Conservation (phyloP, 2,329 filamentous ascomycete genomes). For the Dactylellina cionopaga region DNA sequence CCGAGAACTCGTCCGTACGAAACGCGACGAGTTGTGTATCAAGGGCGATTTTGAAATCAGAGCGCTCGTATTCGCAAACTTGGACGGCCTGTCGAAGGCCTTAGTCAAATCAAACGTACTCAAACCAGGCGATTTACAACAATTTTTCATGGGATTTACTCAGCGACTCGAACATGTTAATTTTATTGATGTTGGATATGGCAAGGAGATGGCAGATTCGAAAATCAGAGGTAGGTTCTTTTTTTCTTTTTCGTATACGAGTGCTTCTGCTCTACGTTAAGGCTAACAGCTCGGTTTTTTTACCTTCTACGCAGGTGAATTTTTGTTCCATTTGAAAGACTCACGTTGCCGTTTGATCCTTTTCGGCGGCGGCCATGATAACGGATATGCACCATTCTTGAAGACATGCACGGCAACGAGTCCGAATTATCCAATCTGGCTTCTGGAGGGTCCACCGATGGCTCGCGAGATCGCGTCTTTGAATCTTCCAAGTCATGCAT, state of each 20-base stretch:
- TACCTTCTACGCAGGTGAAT: slow-evolving; percentile 56
- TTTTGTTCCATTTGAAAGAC: slow-evolving; percentile 65
- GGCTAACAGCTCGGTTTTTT: slow-evolving; percentile 6
- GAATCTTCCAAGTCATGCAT: slow-evolving; percentile 29
- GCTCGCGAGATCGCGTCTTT: slow-evolving; percentile 28
- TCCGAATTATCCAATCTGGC: slow-evolving; percentile 46
- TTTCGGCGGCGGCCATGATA: slow-evolving; percentile 71
- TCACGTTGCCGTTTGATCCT: slow-evolving; percentile 71
- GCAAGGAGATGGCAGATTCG: slow-evolving; percentile 69
- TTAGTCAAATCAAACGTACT: slow-evolving; percentile 60
- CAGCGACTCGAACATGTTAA: slow-evolving; percentile 70
- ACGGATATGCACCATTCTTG: slow-evolving; percentile 70
- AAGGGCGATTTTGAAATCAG: slow-evolving; percentile 63
- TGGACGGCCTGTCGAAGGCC: slow-evolving; percentile 63
- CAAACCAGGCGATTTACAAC: slow-evolving; percentile 64
- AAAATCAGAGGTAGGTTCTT: slow-evolving; percentile 69
- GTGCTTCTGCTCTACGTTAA: neutral
- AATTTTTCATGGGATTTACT: slow-evolving; percentile 71
- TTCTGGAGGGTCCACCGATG: slow-evolving; percentile 37
- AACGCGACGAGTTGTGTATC: slow-evolving; percentile 45
- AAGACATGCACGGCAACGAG: slow-evolving; percentile 61
- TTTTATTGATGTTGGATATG: slow-evolving; percentile 71
- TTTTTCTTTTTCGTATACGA: too few relatives aligned
- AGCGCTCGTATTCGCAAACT: slow-evolving; percentile 65
- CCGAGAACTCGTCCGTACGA: slow-evolving; percentile 35